A percentile compares a stretch with the other conserved stretches of the same genome.
Evolutionary conservation across 192 early-diverging fungal genomes (phyloP).

Genomic region (Entophlyctis luteolus): DNA sequence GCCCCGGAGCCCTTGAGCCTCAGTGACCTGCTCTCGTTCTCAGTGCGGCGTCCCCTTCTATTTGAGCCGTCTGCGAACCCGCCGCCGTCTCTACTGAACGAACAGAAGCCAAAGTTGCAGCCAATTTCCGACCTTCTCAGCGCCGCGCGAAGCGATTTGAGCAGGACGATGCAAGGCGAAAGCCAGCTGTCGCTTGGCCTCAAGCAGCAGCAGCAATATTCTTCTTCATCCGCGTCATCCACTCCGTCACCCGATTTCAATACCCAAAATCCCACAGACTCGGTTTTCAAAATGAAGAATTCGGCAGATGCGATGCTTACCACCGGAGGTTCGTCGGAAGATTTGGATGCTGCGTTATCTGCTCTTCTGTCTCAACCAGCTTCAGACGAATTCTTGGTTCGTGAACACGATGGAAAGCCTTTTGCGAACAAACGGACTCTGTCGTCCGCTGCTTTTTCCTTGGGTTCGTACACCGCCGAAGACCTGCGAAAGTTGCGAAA

Average conservation of each 20-base stretch:
- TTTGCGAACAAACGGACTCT: constrained; percentile 34
- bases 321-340: neutral
- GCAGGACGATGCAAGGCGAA: neutral
- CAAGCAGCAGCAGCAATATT: neutral
- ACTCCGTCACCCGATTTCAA: neutral
- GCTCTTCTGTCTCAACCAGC: constrained; percentile 2
- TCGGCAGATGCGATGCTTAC: constrained; percentile 1
- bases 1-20: neutral
- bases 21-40: constrained; percentile 4
- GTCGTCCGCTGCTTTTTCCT: constrained; percentile 40
- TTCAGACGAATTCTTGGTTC: too few relatives aligned
- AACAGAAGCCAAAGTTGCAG: neutral
- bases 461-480: constrained; percentile 36
- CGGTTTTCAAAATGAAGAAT: neutral
- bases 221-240: neutral
- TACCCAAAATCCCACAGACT: neutral
- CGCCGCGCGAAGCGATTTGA: neutral
- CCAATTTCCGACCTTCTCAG: neutral
- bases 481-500: constrained; percentile 42
- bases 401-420: constrained; percentile 6
- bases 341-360: constrained; percentile 5
- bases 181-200: constrained; percentile 16
- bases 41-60: neutral
- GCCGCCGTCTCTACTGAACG: neutral
- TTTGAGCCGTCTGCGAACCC: neutral